Conservation (phyloP, 306 rosid genomes). For the Quercus variabilis region DNA sequence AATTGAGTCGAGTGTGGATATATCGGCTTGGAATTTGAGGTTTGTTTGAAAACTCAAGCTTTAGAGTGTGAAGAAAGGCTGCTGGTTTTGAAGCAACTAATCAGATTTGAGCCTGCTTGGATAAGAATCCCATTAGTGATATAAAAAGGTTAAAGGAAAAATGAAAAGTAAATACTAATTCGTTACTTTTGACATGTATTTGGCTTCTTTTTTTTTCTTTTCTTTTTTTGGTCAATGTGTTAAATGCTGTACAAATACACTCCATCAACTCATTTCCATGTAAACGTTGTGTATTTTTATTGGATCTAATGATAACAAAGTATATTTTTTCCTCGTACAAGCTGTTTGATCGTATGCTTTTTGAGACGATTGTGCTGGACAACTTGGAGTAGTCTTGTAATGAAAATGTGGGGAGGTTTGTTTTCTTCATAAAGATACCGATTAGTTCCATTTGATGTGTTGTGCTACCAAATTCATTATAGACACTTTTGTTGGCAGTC, state of each 20-base stretch:
- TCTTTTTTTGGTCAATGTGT: slow-evolving; percentile 16
- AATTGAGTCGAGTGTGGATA: slow-evolving; percentile 8
- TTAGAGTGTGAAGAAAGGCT: slow-evolving; percentile 26
- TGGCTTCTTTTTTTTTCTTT: slow-evolving; percentile 1
- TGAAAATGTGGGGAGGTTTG: no score
- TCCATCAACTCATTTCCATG: slow-evolving; percentile 5
- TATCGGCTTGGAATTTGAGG: slow-evolving; percentile 19
- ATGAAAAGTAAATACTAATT: slow-evolving; percentile 9
- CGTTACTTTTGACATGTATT: slow-evolving; percentile 31
- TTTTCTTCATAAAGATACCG: no score
- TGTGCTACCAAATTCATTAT: no score
- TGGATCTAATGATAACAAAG: not conserved
- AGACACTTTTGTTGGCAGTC: not conserved
- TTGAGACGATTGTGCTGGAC: no score
- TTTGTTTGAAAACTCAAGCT: slow-evolving; percentile 2
- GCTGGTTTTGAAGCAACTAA: slow-evolving; percentile 24
- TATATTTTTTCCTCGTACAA: no score
- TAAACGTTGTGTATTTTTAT: not conserved
- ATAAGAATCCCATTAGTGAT: slow-evolving; percentile 8
- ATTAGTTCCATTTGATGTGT: no score
- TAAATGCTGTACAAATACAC: slow-evolving; percentile 32
- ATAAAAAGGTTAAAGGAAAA: not conserved
- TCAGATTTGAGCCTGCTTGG: slow-evolving; percentile 21
- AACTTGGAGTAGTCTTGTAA: no score
- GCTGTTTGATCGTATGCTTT: no score